phyloP scores from a whole-genome alignment of 139 green algal genomes.

The Chlamydomonas applanata region DNA sequence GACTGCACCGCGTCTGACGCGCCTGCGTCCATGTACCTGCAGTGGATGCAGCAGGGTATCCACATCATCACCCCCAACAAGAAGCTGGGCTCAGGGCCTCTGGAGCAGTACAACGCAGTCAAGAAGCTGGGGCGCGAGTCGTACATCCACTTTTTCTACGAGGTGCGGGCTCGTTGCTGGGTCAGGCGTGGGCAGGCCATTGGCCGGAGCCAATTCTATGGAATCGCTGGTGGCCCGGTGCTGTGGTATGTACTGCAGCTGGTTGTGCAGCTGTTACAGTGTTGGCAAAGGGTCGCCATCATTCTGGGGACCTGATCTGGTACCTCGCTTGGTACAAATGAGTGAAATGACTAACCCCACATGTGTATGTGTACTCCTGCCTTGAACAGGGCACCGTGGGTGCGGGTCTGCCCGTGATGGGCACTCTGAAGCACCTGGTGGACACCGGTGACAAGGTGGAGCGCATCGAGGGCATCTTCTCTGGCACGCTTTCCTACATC shows the following conservation, averaged over 20 bases:
- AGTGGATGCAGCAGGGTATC: constrained; percentile 81
- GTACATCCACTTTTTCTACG: constrained; percentile 98
- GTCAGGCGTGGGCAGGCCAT: too few species aligned
- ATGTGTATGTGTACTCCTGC: too few species aligned
- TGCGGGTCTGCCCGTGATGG: constrained; percentile 92
- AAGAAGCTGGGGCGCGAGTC: constrained; percentile 75
- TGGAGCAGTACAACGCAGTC: constrained; percentile 82
- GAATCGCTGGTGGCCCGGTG: too few species aligned
- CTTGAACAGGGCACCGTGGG: constrained; percentile 77
- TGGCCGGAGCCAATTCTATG: too few species aligned
- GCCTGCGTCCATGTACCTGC: constrained; percentile 65
- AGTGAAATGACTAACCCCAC: too few species aligned
- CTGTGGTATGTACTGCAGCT: too few species aligned
- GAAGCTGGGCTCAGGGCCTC: constrained; percentile 85
- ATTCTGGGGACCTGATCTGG: too few species aligned
- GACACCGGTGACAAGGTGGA: constrained; percentile 88
- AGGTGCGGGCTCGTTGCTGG: constrained; percentile 69
- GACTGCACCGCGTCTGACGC: constrained; percentile 89
- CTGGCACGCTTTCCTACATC: constrained; percentile 95
- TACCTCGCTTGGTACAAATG: too few species aligned
- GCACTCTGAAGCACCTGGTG: constrained; percentile 88
- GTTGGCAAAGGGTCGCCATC: too few species aligned
- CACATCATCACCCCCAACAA: constrained; percentile 97
- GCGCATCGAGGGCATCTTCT: constrained; percentile 91
- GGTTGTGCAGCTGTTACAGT: too few species aligned